These are phyloP conservation scores for Adansonia madagascariensis DNA, from an alignment of 441 rosid genomes.

Conservation along the genomic window DNA sequence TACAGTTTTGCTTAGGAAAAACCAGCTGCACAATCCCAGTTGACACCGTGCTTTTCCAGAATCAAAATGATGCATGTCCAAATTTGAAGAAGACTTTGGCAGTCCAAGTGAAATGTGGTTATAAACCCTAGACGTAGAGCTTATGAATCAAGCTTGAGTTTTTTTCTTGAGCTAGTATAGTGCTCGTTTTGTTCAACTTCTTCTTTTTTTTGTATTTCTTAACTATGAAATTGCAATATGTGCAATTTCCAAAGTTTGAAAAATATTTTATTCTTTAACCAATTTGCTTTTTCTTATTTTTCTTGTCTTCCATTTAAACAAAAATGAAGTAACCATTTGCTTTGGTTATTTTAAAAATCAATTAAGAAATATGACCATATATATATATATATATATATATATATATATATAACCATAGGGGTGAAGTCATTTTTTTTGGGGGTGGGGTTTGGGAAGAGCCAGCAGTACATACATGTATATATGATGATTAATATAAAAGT, in stretches of 20 bases:
- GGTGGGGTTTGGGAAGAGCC: no score
- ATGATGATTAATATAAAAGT: no score
- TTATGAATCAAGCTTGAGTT: neutral
- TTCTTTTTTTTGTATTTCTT: neutral
- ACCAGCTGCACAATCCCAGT: conserved; percentile 51
- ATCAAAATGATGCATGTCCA: conserved; percentile 43
- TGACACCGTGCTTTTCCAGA: conserved; percentile 38
- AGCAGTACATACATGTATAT: no score
- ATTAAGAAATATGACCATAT: no score
- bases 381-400: no score
- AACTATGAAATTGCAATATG: neutral
- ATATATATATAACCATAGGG: no score
- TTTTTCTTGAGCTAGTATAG: neutral
- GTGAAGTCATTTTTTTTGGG: no score
- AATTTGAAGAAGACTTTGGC: conserved; percentile 53
- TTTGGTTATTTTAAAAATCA: no score
- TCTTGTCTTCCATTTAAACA: neutral
- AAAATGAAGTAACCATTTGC: no score
- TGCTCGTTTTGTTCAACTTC: no score
- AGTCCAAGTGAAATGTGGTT: conserved; percentile 60
- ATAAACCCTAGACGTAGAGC: neutral
- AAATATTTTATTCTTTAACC: neutral
- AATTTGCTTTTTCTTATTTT: neutral
- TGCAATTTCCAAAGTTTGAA: conserved; percentile 3
- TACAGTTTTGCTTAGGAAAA: conserved; percentile 68